Evolutionary conservation across 1,284 basidiomycete genomes (phyloP).

Genomic region (Cronartium ribicola): DNA sequence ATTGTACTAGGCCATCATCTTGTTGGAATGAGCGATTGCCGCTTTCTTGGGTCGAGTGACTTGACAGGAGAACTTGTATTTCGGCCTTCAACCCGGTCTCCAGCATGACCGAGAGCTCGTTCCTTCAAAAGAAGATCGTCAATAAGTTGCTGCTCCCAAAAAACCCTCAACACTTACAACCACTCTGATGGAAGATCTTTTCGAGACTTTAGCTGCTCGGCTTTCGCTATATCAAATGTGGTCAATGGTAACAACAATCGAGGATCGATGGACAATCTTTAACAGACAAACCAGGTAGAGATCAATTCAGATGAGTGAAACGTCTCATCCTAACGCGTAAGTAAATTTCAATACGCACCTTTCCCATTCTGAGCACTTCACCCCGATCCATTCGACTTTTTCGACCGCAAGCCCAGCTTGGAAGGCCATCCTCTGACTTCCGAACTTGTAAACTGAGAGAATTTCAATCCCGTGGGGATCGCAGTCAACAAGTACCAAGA

Average conservation of each 20-base stretch:
- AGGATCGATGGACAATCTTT: slow-evolving; percentile 5
- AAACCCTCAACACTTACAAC: slow-evolving; percentile 12
- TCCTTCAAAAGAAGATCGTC: slow-evolving; percentile 3
- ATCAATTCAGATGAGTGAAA: background rate
- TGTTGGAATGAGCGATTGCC: background rate
- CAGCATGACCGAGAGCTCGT: slow-evolving; percentile 4
- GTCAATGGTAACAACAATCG: slow-evolving; percentile 12
- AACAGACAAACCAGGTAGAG: background rate
- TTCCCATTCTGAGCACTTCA: slow-evolving; percentile 24
- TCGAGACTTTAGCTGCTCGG: slow-evolving; percentile 4
- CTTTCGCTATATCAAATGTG: slow-evolving; percentile 8
- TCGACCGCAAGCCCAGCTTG: slow-evolving; percentile 15
- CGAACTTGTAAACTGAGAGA: slow-evolving; percentile 67
- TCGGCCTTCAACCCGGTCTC: slow-evolving; percentile 6
- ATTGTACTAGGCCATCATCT: slow-evolving; percentile 5
- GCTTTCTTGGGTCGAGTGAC: background rate
- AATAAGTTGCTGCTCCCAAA: too few species aligned
- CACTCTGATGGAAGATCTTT: slow-evolving; percentile 18
- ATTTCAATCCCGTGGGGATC: slow-evolving; percentile 88
- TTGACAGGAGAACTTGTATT: background rate
- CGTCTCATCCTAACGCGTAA: background rate
- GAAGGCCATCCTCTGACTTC: slow-evolving; percentile 47
- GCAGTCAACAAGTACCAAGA: slow-evolving; percentile 75
- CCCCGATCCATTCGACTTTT: slow-evolving; percentile 23
- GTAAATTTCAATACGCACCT: background rate